Evolutionary conservation across 2,329 filamentous ascomycete species (phyloP), one percentile per base, ranked within the genome.

Genomic region (Phialemonium atrogriseum): DNA sequence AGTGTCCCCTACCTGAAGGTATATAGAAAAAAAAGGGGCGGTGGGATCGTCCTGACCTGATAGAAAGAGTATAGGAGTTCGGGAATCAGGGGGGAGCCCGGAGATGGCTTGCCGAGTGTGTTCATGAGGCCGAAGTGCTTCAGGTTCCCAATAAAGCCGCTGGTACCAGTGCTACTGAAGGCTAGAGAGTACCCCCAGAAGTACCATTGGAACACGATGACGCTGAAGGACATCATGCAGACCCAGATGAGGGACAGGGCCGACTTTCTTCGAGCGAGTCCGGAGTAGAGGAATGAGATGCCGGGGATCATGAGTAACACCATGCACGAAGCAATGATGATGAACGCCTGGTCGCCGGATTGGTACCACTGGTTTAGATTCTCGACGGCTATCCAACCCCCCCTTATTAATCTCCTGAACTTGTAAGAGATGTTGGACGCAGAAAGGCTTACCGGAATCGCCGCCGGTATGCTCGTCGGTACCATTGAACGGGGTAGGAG

Each of bases 111-210:
- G 32, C 74, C 91, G 47, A 94, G 70, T 3, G 86, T 85, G 51
- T 87, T 84, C 68, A 76, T 80, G 47, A 98, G 70, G 39, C 87
- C 91, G 48, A 96, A 94, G 58, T 93, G 84, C 46, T 79, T 72
- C 34, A 98, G 64, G 56, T 96, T 77, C 34, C 91, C 91, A 52
- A 98, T 96, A 64, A 84, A 96, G 32, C 84, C 82, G 62, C 84
- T 95, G 45, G 75, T 86, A 5, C 80, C 84, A 10, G 77, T 77
- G 25, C 73, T 69, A 51, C 84, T 91, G 62, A 96, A 95, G 32
- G 89, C 88, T 39, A 98, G 70, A 10, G 89, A 94, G 60, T 94
- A 98, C 22, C 91, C 91, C 89, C 91, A 96, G 59, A 98, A 95
- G 54, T 95, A 96, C 91, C 91, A 98, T 65, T 98, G 91, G 67